Percentiles rank a stretch among this genome's conserved stretches.
Conservation (phyloP, 805 yeast species). For the Saccharomyces paradoxus region DNA sequence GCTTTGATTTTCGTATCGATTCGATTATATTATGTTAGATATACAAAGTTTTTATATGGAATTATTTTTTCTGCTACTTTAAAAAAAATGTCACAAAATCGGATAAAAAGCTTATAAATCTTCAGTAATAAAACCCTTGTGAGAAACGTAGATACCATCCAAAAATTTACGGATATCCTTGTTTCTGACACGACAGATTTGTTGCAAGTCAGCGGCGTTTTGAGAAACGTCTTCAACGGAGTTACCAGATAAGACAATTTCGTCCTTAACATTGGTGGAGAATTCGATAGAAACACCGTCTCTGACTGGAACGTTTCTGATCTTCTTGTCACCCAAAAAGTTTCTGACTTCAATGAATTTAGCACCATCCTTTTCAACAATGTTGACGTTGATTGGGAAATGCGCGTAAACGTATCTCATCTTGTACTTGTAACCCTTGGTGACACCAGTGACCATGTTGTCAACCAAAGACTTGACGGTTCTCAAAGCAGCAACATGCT, state of each 20-base stretch:
- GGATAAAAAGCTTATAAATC: conserved; percentile 33
- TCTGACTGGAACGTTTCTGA: conserved; percentile 75
- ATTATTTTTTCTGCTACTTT: neutral
- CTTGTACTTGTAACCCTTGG: conserved; percentile 98
- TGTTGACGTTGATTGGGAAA: conserved; percentile 99
- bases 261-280: conserved; percentile 87
- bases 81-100: neutral
- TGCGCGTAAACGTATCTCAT: conserved; percentile 99
- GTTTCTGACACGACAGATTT: conserved; percentile 97
- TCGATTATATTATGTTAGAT: neutral
- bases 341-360: conserved; percentile 92
- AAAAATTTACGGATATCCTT: conserved; percentile 99
- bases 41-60: neutral
- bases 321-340: conserved; percentile 98
- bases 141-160: conserved; percentile 99
- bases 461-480: conserved; percentile 92
- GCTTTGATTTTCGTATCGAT: neutral
- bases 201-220: conserved; percentile 97
- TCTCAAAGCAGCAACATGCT: conserved; percentile 99
- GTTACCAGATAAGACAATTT: conserved; percentile 75
- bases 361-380: conserved; percentile 68
- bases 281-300: conserved; percentile 84
- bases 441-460: conserved; percentile 97
- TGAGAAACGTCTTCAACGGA: conserved; percentile 96
- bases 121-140: conserved; percentile 79